phyloP scores from a whole-genome alignment of 2,329 filamentous ascomycete genomes.

The Herpotrichia juniperi region DNA sequence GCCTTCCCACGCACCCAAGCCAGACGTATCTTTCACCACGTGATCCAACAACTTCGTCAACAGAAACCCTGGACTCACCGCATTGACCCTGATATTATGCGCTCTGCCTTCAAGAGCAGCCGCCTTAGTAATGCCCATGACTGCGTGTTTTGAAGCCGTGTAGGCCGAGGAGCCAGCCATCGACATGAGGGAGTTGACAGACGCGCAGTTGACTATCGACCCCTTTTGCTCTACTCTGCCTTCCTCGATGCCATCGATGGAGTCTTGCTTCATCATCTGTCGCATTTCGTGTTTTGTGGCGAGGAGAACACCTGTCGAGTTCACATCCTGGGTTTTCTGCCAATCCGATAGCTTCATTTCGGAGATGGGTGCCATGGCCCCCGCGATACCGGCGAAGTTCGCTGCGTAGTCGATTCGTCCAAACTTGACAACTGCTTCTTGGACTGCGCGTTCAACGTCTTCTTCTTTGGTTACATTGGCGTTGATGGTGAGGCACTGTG shows the following conservation, averaged over 20 bases:
- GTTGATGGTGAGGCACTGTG: constrained; percentile 18
- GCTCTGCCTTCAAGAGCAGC: constrained; percentile 30
- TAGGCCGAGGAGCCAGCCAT: constrained; percentile 22
- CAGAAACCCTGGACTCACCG: constrained; percentile 15
- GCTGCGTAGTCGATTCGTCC: constrained; percentile 60
- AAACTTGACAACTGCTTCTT: constrained; percentile 46
- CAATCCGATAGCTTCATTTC: constrained; percentile 48
- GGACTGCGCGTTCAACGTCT: constrained; percentile 38
- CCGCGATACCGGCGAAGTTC: constrained; percentile 57
- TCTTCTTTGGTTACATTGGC: constrained; percentile 38
- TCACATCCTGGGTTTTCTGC: constrained; percentile 46
- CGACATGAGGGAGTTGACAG: constrained; percentile 15
- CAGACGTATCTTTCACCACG: background rate
- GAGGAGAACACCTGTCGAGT: constrained; percentile 49
- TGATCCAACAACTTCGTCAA: constrained; percentile 13
- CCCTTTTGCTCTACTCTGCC: constrained; percentile 13
- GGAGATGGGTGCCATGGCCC: constrained; percentile 50
- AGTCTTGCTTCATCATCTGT: constrained; percentile 45
- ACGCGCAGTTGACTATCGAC: constrained; percentile 25
- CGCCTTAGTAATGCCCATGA: constrained; percentile 36
- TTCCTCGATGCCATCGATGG: constrained; percentile 9
- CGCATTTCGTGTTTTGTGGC: constrained; percentile 49
- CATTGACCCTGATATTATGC: constrained; percentile 17
- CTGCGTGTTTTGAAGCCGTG: constrained; percentile 34
- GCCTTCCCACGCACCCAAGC: constrained; percentile 3